Evolutionary conservation across 352 stramenopile species (phyloP), one percentile per base, ranked within the genome.

Genomic region (Phytophthora ohioensis): DNA sequence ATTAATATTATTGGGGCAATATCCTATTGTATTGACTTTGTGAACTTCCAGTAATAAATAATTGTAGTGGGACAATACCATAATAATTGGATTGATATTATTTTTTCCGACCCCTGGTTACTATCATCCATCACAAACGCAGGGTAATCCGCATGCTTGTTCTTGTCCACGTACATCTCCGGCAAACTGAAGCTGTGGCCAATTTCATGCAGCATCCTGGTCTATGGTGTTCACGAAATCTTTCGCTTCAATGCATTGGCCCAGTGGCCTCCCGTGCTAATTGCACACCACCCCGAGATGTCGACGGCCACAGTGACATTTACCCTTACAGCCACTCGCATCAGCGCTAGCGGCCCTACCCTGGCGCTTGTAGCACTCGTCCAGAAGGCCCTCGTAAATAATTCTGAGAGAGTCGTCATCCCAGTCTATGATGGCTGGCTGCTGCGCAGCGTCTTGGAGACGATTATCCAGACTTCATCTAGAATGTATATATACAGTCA

Each of bases 241-340:
- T 27, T 55, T 72, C 10, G 73, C 64, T 35, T 85, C 75, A 5
- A 85, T 71, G 38, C 75, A 74, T 57, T 85, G 78, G 30, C 71
- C 71, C 71, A 79, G 71, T 79, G 67, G 1, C 71, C 72, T 10
- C 72, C 72, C 21, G 68, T 73, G 12, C 78, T 73, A 30, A 72
- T 63, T 1, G 69, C 69, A 27, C 57, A 6, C 69, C 63, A 0
- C 49, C 78, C 39, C 63, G 61, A 43, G 45, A 71, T n/a, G 57
- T 67, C 54, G 35, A 77, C 11, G 73, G 78, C 78, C 78, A 85
- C 31, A 85, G 52, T 21, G 78, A 85, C 61, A 76, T 84, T 3
- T 51, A 8, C 31, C 48, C 43, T 76, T 66, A 41, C 67, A 74
- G 0, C 15, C 60, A 30, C 67, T 74, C 11, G 60, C 70, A 34